phyloP scores from a whole-genome alignment of 2,329 filamentous ascomycete genomes.

The Neofusicoccum parvum region DNA sequence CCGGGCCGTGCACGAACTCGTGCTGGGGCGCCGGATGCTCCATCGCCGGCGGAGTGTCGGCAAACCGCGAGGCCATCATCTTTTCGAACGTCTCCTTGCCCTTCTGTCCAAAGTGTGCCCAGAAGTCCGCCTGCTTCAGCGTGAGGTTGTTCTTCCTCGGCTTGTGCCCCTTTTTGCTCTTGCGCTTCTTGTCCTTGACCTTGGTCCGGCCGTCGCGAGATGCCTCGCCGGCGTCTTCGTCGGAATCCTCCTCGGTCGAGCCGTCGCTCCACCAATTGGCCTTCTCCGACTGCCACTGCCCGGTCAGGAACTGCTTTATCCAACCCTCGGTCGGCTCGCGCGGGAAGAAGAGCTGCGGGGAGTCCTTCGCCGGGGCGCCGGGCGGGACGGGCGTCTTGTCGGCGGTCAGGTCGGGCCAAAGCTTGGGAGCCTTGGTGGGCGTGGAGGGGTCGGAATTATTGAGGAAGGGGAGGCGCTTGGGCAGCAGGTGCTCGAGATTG shows the following conservation, averaged over 20 bases:
- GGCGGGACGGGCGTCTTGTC: conserved; percentile 12
- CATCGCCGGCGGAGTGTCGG: conserved; percentile 29
- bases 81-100: conserved; percentile 42
- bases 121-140: conserved; percentile 54
- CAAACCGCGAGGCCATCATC: conserved; percentile 45
- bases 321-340: conserved; percentile 73
- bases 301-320: conserved; percentile 82
- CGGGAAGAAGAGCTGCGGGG: conserved; percentile 30
- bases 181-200: conserved; percentile 24
- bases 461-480: conserved; percentile 25
- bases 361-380: background rate
- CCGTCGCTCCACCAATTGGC: conserved; percentile 85
- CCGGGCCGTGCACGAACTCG: background rate
- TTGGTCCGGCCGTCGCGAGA: conserved; percentile 1
- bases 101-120: conserved; percentile 44
- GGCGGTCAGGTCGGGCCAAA: conserved; percentile 11
- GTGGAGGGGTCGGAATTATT: conserved; percentile 16
- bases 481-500: conserved; percentile 42
- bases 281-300: conserved; percentile 68
- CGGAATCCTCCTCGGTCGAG: conserved; percentile 64
- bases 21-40: background rate
- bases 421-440: conserved; percentile 23
- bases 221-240: conserved; percentile 27
- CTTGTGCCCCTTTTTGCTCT: conserved; percentile 40
- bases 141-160: conserved; percentile 49